phyloP scores from a whole-genome alignment of 768 basidiomycete species.

The Leucosporidium scottii region DNA sequence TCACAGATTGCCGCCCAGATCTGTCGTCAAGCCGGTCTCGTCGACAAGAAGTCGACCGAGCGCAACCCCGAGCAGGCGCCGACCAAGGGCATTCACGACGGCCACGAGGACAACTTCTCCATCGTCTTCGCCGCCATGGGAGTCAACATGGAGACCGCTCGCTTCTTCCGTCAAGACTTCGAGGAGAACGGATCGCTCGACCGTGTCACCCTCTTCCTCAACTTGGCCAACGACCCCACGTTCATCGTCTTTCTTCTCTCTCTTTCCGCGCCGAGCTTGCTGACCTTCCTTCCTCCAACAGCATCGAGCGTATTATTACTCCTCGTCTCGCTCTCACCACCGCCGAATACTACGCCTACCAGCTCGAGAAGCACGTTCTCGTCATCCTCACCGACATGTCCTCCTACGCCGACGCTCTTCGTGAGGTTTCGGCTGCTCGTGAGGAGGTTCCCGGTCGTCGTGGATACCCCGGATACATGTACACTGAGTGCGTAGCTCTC shows the following conservation, averaged over 20 bases:
- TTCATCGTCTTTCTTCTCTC: constrained; percentile 29
- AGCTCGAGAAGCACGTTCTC: constrained; percentile 97
- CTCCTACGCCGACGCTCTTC: constrained; percentile 91
- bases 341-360: constrained; percentile 98
- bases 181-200: constrained; percentile 97
- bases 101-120: constrained; percentile 99
- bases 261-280: not conserved
- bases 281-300: constrained; percentile 20
- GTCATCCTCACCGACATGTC: constrained; percentile 99
- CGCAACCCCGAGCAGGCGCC: constrained; percentile 87
- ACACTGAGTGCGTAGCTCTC: constrained; percentile 67
- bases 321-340: constrained; percentile 96
- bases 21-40: constrained; percentile 96
- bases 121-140: constrained; percentile 99
- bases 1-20: constrained; percentile 96
- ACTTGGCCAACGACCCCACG: constrained; percentile 97
- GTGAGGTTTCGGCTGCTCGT: constrained; percentile 95
- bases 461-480: constrained; percentile 70
- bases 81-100: constrained; percentile 94
- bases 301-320: constrained; percentile 97
- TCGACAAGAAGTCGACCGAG: constrained; percentile 80
- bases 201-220: constrained; percentile 95
- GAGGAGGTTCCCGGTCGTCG: constrained; percentile 99
- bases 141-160: constrained; percentile 99
- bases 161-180: constrained; percentile 99